Conservation (phyloP, 169 alveolate species). For the Ophryocystis elektroscirrha region DNA sequence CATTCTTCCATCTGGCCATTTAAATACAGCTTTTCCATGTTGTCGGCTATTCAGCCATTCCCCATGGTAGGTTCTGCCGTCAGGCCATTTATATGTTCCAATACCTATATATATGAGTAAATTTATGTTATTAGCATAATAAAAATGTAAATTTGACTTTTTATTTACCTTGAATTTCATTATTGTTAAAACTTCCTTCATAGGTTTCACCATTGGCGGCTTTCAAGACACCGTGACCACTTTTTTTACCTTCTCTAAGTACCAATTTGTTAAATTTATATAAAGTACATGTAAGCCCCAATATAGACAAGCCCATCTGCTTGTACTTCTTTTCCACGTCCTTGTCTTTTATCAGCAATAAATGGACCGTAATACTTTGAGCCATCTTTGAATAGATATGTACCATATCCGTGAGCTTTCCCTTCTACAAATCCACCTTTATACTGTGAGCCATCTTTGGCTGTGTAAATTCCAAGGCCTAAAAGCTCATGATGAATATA, state of each 20-base stretch:
- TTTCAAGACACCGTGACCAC: constrained; percentile 58
- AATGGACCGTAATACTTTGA: neutral
- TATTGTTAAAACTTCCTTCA: constrained; percentile 19
- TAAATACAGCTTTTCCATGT: neutral
- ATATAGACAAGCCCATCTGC: constrained; percentile 60
- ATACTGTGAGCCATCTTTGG: neutral
- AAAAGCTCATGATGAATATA: too few relatives aligned
- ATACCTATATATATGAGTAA: too few relatives aligned
- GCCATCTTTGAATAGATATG: constrained; percentile 29
- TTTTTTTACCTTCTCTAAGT: constrained; percentile 56
- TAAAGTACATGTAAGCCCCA: constrained; percentile 62
- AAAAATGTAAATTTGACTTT: too few relatives aligned
- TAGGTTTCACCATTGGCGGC: constrained; percentile 20
- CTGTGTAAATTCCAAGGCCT: neutral
- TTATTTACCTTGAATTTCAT: constrained; percentile 27
- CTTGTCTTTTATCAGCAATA: neutral
- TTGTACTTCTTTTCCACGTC: constrained; percentile 11
- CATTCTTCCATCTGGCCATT: constrained; percentile 1
- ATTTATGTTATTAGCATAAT: too few relatives aligned
- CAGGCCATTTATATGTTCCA: constrained; percentile 29
- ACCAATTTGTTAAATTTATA: too few relatives aligned
- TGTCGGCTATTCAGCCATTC: constrained; percentile 16
- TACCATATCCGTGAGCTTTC: constrained; percentile 64
- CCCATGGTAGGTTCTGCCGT: constrained; percentile 31
- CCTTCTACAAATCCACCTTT: constrained; percentile 68